A percentile compares a stretch with the other conserved stretches of the same genome.
These are phyloP conservation scores for Phyllosticta ampelicida DNA, from an alignment of 2,329 filamentous ascomycete genomes.

Conservation along the genomic window DNA sequence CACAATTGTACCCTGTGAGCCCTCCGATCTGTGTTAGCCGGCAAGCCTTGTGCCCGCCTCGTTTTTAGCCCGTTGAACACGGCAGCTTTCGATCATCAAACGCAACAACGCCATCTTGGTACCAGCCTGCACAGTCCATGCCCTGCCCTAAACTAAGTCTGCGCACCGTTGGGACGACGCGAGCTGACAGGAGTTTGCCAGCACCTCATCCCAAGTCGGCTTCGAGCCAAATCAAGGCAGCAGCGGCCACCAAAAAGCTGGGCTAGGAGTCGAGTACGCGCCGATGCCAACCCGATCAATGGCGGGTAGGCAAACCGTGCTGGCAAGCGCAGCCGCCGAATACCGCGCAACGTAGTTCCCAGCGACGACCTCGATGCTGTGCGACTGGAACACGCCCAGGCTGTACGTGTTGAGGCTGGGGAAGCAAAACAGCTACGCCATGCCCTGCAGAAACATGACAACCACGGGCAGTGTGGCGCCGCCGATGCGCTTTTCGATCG, in stretches of 20 bases:
- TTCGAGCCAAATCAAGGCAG: slow-evolving; percentile 38
- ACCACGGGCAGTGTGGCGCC: slow-evolving; percentile 55
- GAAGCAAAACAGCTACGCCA: slow-evolving; percentile 66
- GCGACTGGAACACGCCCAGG: slow-evolving; percentile 65
- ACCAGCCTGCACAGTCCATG: too few relatives aligned
- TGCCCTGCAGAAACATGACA: slow-evolving; percentile 63
- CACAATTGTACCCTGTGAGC: too few relatives aligned
- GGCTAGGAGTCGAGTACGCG: slow-evolving; percentile 66
- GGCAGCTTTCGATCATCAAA: too few relatives aligned
- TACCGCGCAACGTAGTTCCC: slow-evolving; percentile 74
- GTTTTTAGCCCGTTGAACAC: too few relatives aligned
- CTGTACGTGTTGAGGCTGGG: slow-evolving; percentile 71
- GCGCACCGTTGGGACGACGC: background rate
- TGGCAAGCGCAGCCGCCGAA: slow-evolving; percentile 59
- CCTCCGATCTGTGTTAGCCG: too few relatives aligned
- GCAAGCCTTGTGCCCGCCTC: too few relatives aligned
- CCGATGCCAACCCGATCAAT: slow-evolving; percentile 67
- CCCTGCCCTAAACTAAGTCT: too few relatives aligned
- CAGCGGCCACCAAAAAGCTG: slow-evolving; percentile 43
- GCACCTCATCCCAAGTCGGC: slow-evolving; percentile 20
- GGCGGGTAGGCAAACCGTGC: slow-evolving; percentile 61
- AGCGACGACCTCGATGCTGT: slow-evolving; percentile 62
- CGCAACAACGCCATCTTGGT: too few relatives aligned
- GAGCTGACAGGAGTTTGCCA: background rate
- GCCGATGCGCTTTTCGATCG: slow-evolving; percentile 43